Conservation (phyloP, 2,329 filamentous ascomycete genomes). For the Curvularia hawaiiensis region DNA sequence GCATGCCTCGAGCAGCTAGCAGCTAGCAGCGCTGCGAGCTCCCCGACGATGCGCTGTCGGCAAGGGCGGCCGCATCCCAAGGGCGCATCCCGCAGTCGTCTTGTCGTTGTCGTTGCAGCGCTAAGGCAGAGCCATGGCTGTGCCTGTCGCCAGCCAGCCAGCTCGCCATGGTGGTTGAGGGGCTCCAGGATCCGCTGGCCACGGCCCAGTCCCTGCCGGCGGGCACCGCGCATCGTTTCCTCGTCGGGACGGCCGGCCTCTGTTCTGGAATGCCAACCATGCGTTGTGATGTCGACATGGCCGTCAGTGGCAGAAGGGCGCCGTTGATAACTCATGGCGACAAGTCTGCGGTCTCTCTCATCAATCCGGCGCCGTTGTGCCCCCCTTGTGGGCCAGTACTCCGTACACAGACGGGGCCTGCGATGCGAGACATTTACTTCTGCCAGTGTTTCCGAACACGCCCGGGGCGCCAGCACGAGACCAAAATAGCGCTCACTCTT, state of each 20-base stretch:
- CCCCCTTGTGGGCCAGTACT: neutral
- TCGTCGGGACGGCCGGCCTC: constrained; percentile 2
- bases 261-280: constrained; percentile 30
- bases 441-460: constrained; percentile 12
- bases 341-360: too few species aligned
- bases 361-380: neutral
- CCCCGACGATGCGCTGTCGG: constrained; percentile 24
- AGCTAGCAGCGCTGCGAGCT: constrained; percentile 4
- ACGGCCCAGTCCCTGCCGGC: constrained; percentile 23
- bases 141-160: constrained; percentile 16
- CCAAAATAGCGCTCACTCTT: constrained; percentile 18
- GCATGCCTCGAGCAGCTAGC: constrained; percentile 20
- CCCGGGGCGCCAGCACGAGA: constrained; percentile 10
- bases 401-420: constrained; percentile 15
- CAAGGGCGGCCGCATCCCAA: constrained; percentile 21
- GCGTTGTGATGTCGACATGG: neutral
- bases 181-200: constrained; percentile 17
- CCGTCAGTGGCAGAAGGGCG: neutral
- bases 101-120: constrained; percentile 10
- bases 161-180: constrained; percentile 14
- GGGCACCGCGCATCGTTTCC: constrained; percentile 29
- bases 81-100: constrained; percentile 16
- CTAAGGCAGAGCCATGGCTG: constrained; percentile 13
- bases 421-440: constrained; percentile 13
- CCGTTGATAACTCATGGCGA: neutral